phyloP scores from a whole-genome alignment of 805 yeast genomes.

The Geotrichum ghanense region DNA sequence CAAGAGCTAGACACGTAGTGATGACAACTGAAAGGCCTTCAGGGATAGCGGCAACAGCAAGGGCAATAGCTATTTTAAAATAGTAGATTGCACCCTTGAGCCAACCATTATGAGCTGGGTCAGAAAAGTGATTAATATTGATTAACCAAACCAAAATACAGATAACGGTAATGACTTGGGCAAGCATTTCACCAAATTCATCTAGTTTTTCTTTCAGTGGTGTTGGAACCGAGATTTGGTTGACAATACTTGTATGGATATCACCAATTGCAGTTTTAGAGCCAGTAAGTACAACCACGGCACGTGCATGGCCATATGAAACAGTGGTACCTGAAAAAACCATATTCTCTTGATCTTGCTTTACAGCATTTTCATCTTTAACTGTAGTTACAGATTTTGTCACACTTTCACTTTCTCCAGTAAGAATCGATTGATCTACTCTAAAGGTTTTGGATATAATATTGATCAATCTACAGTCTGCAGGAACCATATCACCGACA shows the following conservation, averaged over 20 bases:
- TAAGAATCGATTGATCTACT: slow-evolving; percentile 83
- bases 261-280: slow-evolving; percentile 81
- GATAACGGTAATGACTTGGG: slow-evolving; percentile 68
- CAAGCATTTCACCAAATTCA: slow-evolving; percentile 78
- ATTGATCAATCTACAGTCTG: slow-evolving; percentile 69
- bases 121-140: slow-evolving; percentile 45
- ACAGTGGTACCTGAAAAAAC: slow-evolving; percentile 96
- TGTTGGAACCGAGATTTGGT: slow-evolving; percentile 90
- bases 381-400: slow-evolving; percentile 38
- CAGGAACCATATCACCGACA: slow-evolving; percentile 91
- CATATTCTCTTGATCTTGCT: slow-evolving; percentile 51
- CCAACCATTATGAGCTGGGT: slow-evolving; percentile 35
- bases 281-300: slow-evolving; percentile 85
- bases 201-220: slow-evolving; percentile 93
- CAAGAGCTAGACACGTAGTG: slow-evolving; percentile 89
- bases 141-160: slow-evolving; percentile 80
- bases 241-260: slow-evolving; percentile 75
- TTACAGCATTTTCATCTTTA: slow-evolving; percentile 7
- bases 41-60: slow-evolving; percentile 98
- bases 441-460: slow-evolving; percentile 54
- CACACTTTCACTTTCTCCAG: slow-evolving; percentile 90
- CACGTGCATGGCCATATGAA: slow-evolving; percentile 87
- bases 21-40: slow-evolving; percentile 97
- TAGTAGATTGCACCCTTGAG: slow-evolving; percentile 86
- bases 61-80: slow-evolving; percentile 92